A percentile compares a stretch with the other conserved stretches of the same genome.
Conservation (phyloP, 2,329 filamentous ascomycete species). For the Colletotrichum lupini region DNA sequence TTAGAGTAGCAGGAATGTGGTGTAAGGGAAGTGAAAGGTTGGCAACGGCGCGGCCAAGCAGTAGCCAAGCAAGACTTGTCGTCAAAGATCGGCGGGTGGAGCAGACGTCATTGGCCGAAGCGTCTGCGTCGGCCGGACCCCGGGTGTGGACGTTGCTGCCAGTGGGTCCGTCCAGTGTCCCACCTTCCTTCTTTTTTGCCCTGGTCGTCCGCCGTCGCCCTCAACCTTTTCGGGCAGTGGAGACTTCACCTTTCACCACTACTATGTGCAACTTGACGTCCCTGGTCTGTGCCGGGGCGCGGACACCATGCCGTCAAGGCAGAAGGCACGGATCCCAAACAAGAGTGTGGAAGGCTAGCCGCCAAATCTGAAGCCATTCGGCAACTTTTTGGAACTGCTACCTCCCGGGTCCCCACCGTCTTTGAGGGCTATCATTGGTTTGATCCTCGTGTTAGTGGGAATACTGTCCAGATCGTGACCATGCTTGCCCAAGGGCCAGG, state of each 20-base stretch:
- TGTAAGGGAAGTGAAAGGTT: not conserved
- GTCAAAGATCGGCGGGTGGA: slow-evolving; percentile 34
- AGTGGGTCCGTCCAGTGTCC: slow-evolving; percentile 1
- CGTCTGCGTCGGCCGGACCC: slow-evolving; percentile 29
- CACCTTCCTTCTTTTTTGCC: not conserved
- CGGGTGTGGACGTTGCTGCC: slow-evolving; percentile 16
- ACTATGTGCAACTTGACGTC: too few relatives aligned
- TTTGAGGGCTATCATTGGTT: slow-evolving; percentile 19
- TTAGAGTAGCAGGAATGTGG: not conserved
- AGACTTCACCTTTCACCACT: too few relatives aligned
- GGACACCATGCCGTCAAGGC: not conserved
- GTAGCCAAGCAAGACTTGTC: slow-evolving; percentile 33
- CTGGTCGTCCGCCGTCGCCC: not conserved
- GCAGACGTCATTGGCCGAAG: slow-evolving; percentile 36
- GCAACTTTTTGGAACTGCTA: not conserved
- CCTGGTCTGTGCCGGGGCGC: not conserved
- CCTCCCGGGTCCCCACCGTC: not conserved
- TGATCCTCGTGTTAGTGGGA: slow-evolving; percentile 17
- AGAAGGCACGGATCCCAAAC: slow-evolving; percentile 3
- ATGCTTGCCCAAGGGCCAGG: not conserved
- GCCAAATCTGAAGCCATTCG: slow-evolving; percentile 25
- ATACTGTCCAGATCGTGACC: slow-evolving; percentile 14
- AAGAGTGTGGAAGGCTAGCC: not conserved
- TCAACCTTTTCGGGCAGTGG: too few relatives aligned
- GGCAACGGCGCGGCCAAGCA: slow-evolving; percentile 26